phyloP scores from a whole-genome alignment of 805 yeast species.

The Ogataea trehaloabstinens region DNA sequence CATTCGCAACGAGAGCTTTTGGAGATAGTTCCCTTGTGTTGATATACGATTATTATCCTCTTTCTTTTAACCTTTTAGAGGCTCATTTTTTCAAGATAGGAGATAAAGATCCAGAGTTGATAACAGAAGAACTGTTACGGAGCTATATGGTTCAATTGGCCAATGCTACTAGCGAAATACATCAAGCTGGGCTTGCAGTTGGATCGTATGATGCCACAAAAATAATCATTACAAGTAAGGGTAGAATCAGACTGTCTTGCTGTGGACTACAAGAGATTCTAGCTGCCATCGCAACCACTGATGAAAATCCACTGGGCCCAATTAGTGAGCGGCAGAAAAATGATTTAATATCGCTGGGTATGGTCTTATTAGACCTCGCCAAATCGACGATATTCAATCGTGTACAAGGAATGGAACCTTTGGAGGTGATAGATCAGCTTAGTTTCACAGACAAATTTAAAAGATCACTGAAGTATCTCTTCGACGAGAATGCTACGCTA shows the following conservation, averaged over 20 bases:
- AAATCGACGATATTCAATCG: conserved; percentile 28
- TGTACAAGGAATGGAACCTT: conserved; percentile 15
- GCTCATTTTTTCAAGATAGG: conserved; percentile 51
- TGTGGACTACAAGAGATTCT: conserved; percentile 73
- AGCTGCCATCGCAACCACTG: conserved; percentile 31
- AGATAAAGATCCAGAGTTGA: conserved; percentile 41
- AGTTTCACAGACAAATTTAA: conserved; percentile 47
- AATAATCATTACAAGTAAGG: conserved; percentile 68
- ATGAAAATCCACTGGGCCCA: conserved; percentile 25
- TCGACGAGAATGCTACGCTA: conserved; percentile 27
- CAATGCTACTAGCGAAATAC: conserved; percentile 65
- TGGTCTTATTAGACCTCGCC: conserved; percentile 55
- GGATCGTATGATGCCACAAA: conserved; percentile 64
- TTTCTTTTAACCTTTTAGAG: conserved; percentile 67
- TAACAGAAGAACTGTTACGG: conserved; percentile 74
- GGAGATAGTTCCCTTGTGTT: conserved; percentile 74
- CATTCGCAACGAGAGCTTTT: conserved; percentile 84
- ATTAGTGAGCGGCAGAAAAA: conserved; percentile 25
- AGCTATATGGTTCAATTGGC: conserved; percentile 70
- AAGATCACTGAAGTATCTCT: conserved; percentile 38
- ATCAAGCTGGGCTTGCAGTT: conserved; percentile 60
- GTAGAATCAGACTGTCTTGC: conserved; percentile 68
- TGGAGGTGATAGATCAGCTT: conserved; percentile 27
- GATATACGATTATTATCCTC: conserved; percentile 84
- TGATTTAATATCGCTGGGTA: conserved; percentile 63